Evolutionary conservation across 768 basidiomycete species (phyloP).

Genomic region (Tulasnella sp.): DNA sequence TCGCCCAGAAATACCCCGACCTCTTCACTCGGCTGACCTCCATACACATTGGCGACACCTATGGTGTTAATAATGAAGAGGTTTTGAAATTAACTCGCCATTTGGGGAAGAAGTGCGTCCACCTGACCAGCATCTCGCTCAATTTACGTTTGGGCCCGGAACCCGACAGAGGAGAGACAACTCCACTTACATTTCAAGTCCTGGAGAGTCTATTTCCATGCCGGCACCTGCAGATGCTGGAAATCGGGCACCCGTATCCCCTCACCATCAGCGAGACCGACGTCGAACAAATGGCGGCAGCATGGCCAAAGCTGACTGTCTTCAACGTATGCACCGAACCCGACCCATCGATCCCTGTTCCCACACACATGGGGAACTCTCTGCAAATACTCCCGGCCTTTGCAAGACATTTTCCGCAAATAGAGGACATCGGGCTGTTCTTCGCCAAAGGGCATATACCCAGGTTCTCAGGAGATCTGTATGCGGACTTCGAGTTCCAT

Average conservation of each 20-base stretch:
- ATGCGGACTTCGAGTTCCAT: neutral
- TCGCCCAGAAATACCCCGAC: neutral
- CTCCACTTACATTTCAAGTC: neutral
- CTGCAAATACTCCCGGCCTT: neutral
- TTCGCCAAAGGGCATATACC: neutral
- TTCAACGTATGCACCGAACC: neutral
- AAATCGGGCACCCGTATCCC: neutral
- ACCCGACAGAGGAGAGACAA: neutral
- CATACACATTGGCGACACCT: neutral
- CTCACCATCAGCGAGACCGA: neutral
- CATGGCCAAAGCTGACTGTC: neutral
- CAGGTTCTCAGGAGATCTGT: neutral
- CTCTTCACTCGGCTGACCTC: neutral
- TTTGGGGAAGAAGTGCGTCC: neutral
- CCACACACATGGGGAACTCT: neutral
- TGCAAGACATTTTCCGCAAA: neutral
- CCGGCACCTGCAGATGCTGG: neutral
- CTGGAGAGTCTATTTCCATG: neutral
- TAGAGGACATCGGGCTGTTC: neutral
- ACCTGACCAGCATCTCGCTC: neutral
- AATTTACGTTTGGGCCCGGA: neutral
- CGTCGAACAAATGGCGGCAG: neutral
- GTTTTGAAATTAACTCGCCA: neutral
- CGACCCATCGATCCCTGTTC: neutral
- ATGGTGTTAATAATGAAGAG: neutral